Conservation (phyloP, 257 asterid species). For the Fraxinus pennsylvanica region DNA sequence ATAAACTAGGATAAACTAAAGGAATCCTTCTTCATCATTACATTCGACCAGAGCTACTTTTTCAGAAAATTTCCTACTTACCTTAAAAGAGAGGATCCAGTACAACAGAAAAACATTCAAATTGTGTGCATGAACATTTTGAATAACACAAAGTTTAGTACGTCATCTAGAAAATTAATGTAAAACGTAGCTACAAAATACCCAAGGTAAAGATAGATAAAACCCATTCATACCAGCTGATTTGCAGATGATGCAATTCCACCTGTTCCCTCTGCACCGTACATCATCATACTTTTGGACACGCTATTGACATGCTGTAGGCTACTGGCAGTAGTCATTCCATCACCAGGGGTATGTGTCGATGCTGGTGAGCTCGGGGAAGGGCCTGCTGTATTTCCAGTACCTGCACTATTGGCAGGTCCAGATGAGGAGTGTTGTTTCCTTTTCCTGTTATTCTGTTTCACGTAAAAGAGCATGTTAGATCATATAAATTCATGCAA, state of each 20-base stretch:
- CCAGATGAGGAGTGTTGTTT: slow-evolving; percentile 95
- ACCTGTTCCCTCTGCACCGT: slow-evolving; percentile 84
- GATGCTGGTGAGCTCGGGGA: slow-evolving; percentile 90
- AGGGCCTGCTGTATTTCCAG: slow-evolving; percentile 76
- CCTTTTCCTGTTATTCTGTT: slow-evolving; percentile 85
- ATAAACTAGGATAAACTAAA: slow-evolving; percentile 10
- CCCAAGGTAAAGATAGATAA: not conserved
- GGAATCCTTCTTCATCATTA: not conserved
- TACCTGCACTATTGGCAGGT: slow-evolving; percentile 81
- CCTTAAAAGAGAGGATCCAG: too few species aligned
- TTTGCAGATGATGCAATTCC: slow-evolving; percentile 88
- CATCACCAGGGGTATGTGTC: slow-evolving; percentile 96
- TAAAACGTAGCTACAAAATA: slow-evolving; percentile 1
- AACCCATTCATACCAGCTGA: slow-evolving; percentile 67
- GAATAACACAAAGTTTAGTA: not conserved
- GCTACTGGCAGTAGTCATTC: slow-evolving; percentile 73
- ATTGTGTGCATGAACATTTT: not conserved
- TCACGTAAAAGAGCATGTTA: slow-evolving; percentile 28
- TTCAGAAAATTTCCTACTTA: not conserved
- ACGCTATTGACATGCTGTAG: slow-evolving; percentile 72
- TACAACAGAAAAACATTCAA: not conserved
- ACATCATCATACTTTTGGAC: slow-evolving; percentile 75
- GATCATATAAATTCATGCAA: slow-evolving; percentile 16
- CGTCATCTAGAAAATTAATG: not conserved
- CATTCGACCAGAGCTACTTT: not conserved